phyloP scores from a whole-genome alignment of 176 grass and related monocot genomes.

The Melocanna baccifera region DNA sequence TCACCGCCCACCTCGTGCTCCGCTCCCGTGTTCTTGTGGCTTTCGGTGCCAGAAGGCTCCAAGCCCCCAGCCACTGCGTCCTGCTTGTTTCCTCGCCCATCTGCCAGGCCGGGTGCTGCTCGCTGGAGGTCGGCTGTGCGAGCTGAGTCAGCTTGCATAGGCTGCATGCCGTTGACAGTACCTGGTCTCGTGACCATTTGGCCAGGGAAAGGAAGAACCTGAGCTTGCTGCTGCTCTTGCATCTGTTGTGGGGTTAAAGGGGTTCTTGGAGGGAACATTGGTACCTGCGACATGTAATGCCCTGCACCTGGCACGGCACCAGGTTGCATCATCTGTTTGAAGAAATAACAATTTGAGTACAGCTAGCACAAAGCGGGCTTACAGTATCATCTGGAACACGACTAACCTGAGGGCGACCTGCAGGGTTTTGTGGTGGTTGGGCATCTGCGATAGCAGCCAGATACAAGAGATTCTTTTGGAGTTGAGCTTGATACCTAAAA shows the following conservation, averaged over 20 bases:
- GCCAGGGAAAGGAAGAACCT: conserved; percentile 53
- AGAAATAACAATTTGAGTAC: background rate
- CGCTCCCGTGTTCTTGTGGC: conserved; percentile 50
- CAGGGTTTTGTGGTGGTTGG: conserved; percentile 67
- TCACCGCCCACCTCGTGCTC: conserved; percentile 39
- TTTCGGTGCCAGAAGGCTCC: conserved; percentile 46
- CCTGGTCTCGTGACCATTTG: conserved; percentile 73
- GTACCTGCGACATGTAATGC: conserved; percentile 70
- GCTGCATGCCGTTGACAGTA: conserved; percentile 66
- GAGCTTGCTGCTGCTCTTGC: conserved; percentile 75
- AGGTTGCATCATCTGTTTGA: conserved; percentile 58
- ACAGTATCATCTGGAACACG: background rate
- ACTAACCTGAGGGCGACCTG: conserved; percentile 76
- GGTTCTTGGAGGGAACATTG: conserved; percentile 76
- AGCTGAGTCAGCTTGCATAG: conserved; percentile 51
- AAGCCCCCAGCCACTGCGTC: conserved; percentile 29
- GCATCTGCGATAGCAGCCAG: conserved; percentile 94
- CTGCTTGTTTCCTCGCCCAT: conserved; percentile 50
- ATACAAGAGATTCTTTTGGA: conserved; percentile 96
- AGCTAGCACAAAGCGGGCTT: background rate
- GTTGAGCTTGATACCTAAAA: conserved; percentile 92
- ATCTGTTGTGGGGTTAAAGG: conserved; percentile 73
- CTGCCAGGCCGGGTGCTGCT: background rate
- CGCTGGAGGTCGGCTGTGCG: conserved; percentile 41
- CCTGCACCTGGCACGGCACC: conserved; percentile 51